Evolutionary conservation across 805 yeast species (phyloP), one percentile per base, ranked within the genome.

Genomic region (Henningerozyma blattae): DNA sequence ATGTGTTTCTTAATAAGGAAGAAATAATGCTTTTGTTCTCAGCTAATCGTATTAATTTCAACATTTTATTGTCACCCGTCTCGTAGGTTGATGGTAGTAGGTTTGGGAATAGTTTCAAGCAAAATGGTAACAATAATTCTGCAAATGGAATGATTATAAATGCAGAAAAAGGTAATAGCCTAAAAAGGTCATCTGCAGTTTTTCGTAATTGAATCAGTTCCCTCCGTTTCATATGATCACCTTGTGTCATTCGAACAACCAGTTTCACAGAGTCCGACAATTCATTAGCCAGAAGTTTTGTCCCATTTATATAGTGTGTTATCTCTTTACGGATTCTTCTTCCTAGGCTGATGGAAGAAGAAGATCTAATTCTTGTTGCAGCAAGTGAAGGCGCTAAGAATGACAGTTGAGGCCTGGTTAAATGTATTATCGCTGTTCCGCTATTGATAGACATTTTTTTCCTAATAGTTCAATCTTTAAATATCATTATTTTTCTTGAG

Each of bases 131-230:
- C 42, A 87, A 66, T 36, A 87, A 64, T 58, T 87, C 97, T 13
- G 95, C 96, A 62, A 87, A 87, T 30, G 97, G 97, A 27, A 87
- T 72, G 37, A 87, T 62, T 13, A 87, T 65, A 56, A 87, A 87
- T 72, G 87, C 74, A 28, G 93, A 75, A 58, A 87, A 87, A 17
- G 97, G 97, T 33, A 89, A 86, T 38, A 87, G 62, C 48, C 96
- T 73, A 16, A 75, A 72, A 27, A 89, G 77, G 59, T 87, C 97
- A 36, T 71, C 72, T 33, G 77, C 66, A 4, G 97, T 87, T 56
- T 96, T 74, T 52, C 79, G 80, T 47, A 87, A 67, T 58, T 89
- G 96, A 43, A 82, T 75, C 45, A 71, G 67, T 56, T 87, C 97
- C 60, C 96, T 76, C 53, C 97, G 72, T 0, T 91, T 78, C 36